Conservation (phyloP, 768 basidiomycete genomes). For the Hysterangium stoloniferum region DNA sequence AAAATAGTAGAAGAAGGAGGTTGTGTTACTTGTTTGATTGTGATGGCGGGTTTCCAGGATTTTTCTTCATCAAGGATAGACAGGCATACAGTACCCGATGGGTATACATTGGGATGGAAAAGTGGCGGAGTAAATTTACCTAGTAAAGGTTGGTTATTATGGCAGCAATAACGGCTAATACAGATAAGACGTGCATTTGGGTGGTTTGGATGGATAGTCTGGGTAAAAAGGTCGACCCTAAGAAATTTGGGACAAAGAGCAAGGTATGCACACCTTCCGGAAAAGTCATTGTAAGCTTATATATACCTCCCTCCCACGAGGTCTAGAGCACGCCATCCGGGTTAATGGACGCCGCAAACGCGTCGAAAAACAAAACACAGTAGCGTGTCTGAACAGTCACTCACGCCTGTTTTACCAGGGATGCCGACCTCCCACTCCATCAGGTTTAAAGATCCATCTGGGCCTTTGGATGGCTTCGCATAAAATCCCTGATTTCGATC, state of each 20-base stretch:
- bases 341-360: not conserved
- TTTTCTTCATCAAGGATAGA: slow-evolving; percentile 99
- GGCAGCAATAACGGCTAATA: not conserved
- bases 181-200: slow-evolving; percentile 61
- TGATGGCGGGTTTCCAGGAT: slow-evolving; percentile 97
- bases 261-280: slow-evolving; percentile 68
- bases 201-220: slow-evolving; percentile 95
- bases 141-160: slow-evolving; percentile 23
- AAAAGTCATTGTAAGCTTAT: slow-evolving; percentile 89
- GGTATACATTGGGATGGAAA: slow-evolving; percentile 98
- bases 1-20: not conserved
- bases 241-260: slow-evolving; percentile 1
- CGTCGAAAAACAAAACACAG: not conserved
- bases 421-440: slow-evolving; percentile 99
- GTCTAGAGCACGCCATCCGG: slow-evolving; percentile 47
- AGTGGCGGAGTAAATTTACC: slow-evolving; percentile 95
- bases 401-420: slow-evolving; percentile 82
- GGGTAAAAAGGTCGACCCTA: slow-evolving; percentile 11
- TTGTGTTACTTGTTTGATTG: slow-evolving; percentile 84
- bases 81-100: slow-evolving; percentile 95
- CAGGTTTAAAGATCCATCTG: slow-evolving; percentile 92
- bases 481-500: slow-evolving; percentile 74
- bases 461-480: slow-evolving; percentile 83
- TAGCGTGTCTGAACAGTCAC: slow-evolving; percentile 30
- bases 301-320: slow-evolving; percentile 94